Base-by-base conservation (phyloP, 1,284 basidiomycete species). In the Fomitopsis pinicola region DNA sequence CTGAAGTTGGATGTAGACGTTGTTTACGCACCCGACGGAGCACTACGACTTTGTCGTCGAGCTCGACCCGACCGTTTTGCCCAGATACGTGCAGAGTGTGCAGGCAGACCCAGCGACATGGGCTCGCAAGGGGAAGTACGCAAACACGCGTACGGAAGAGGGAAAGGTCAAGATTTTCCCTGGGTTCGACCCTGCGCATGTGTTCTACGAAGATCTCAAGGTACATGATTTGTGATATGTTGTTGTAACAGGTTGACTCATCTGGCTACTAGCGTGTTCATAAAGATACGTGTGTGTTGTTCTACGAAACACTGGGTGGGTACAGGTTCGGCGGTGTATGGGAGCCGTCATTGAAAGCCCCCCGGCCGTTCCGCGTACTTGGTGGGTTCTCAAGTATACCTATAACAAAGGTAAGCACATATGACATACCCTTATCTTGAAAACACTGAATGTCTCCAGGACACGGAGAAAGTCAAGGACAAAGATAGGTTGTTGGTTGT, bases 1-100 rank as follows among this genome's bases (percentile, higher is more conserved):
- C n/a, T 14, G 38, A 40, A 4, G 38, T 33, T 33, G 38, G 38
- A 40, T 33, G 52, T 67, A 95, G 90, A 78, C 83, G 19, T 80
- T 98, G 55, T 97, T 98, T 77, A 78, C 84, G 9, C 94, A 97
- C 66, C 91, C 95, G 0, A 83, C 85, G 0, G 78, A 84, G 9
- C 90, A 95, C 70, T 99, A 97, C 72, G 92, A 98, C 69, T 85
- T 97, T 67, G 67, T 97, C 26, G 80, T 99, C 40, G 83, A 91
- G 61, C 81, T 99, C 19, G 80, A 94, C 42, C 81, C 87, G 0
- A 61, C 77, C 14, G 75, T 83, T 0, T 75, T 94, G 2, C 85
- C 94, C 2, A 86, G 94, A n/a, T 92, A 94, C 69, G 73, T 79
- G 65, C 89, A 91, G 68, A 86, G 85, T 59, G 67, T 90, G n/a